Percentiles rank a stretch among this genome's conserved stretches.
Evolutionary conservation across 805 yeast species (phyloP).

Genomic region (Nakazawaea wyomingensis): DNA sequence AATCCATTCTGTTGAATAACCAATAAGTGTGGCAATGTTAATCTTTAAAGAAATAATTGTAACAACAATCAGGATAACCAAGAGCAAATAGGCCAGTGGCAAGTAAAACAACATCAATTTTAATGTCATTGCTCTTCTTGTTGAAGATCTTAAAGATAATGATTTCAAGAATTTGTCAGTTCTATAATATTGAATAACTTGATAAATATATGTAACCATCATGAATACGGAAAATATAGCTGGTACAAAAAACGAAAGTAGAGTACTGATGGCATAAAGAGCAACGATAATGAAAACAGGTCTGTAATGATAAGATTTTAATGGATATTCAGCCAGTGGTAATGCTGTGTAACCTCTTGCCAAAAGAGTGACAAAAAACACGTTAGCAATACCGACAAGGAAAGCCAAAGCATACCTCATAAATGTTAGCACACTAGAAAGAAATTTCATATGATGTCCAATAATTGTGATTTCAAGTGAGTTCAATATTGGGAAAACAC

Average conservation of each 20-base stretch:
- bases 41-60: background rate
- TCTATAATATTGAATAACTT: background rate
- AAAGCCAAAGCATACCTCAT: background rate
- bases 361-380: background rate
- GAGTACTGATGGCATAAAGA: background rate
- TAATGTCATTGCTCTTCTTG: constrained; percentile 7
- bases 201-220: constrained; percentile 1
- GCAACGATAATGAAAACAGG: background rate
- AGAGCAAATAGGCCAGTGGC: background rate
- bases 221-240: background rate
- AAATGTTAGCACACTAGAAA: background rate
- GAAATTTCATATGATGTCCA: background rate
- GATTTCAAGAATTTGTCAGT: constrained; percentile 2
- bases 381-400: background rate
- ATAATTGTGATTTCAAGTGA: background rate
- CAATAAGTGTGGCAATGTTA: background rate
- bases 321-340: constrained; percentile 6
- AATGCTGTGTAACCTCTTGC: constrained; percentile 7
- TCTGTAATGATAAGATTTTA: constrained; percentile 5
- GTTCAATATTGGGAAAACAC: background rate
- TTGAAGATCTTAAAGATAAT: constrained; percentile 6
- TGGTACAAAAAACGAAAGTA: background rate
- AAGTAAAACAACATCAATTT: constrained; percentile 5
- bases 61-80: background rate
- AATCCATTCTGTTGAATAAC: background rate